These are phyloP conservation scores for Globisporangium heterothallicum DNA, from an alignment of 352 stramenopile species.

Conservation along the genomic window DNA sequence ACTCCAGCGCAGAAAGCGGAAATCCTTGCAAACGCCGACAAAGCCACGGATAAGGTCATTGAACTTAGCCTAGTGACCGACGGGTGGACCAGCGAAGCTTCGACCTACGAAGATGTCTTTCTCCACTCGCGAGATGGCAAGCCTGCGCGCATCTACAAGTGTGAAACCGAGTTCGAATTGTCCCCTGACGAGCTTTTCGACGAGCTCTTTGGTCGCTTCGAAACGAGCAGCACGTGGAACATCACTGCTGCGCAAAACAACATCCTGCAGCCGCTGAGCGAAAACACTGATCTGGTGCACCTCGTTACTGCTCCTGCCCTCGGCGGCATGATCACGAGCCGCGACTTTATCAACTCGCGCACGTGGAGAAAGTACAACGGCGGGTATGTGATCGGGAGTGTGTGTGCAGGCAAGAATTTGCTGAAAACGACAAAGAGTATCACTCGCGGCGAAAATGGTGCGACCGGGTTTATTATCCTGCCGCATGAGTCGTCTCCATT, in stretches of 20 bases:
- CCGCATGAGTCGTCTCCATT: slow-evolving; percentile 68
- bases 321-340: slow-evolving; percentile 69
- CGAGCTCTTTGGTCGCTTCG: slow-evolving; percentile 68
- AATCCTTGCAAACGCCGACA: slow-evolving; percentile 40
- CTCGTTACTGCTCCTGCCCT: slow-evolving; percentile 62
- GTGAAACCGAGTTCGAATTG: slow-evolving; percentile 54
- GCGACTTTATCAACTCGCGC: slow-evolving; percentile 78
- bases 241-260: slow-evolving; percentile 75
- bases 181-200: slow-evolving; percentile 78
- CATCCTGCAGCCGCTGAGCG: slow-evolving; percentile 57
- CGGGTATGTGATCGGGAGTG: slow-evolving; percentile 66
- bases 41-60: slow-evolving; percentile 47
- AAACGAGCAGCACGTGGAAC: slow-evolving; percentile 71
- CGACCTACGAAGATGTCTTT: slow-evolving; percentile 54
- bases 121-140: slow-evolving; percentile 73
- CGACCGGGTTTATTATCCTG: slow-evolving; percentile 70
- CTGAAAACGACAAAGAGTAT: slow-evolving; percentile 65
- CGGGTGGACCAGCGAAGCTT: slow-evolving; percentile 56
- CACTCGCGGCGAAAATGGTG: slow-evolving; percentile 71
- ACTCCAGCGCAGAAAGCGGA: slow-evolving; percentile 38
- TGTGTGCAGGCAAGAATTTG: slow-evolving; percentile 62
- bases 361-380: slow-evolving; percentile 67
- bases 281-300: slow-evolving; percentile 70
- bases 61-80: slow-evolving; percentile 43
- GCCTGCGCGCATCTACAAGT: slow-evolving; percentile 72